Conservation (phyloP, 768 basidiomycete genomes). For the Mycena floridula region DNA sequence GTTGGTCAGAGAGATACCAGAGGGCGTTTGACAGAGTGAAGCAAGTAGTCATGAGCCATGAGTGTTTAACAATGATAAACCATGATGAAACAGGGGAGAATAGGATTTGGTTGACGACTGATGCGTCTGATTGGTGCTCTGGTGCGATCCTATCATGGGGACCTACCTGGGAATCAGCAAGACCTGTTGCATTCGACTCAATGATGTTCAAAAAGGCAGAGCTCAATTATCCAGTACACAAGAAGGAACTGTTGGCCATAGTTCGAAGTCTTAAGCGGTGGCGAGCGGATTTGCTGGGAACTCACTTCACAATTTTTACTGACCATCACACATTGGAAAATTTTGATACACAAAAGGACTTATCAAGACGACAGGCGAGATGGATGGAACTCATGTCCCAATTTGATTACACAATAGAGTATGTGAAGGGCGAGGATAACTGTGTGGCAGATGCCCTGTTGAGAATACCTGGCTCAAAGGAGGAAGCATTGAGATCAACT, state of each 20-base stretch:
- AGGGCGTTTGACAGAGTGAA: slow-evolving; percentile 23
- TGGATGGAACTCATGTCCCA: no score
- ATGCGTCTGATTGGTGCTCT: background rate
- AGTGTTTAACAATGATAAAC: no score
- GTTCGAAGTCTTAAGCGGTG: no score
- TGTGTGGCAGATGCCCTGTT: no score
- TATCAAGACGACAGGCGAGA: background rate
- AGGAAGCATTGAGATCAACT: no score
- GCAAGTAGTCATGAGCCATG: slow-evolving; percentile 11
- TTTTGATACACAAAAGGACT: background rate
- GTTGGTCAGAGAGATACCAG: slow-evolving; percentile 19
- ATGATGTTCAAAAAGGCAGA: background rate
- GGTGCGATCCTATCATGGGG: no score
- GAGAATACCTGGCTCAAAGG: no score
- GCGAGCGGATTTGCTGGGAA: no score
- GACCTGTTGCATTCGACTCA: background rate
- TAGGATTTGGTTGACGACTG: background rate
- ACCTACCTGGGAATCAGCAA: background rate
- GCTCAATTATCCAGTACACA: background rate
- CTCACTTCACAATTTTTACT: no score
- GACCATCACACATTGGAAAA: background rate
- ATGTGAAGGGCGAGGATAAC: no score
- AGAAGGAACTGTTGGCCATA: background rate
- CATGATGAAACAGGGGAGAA: background rate
- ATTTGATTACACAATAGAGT: no score